These are phyloP conservation scores for Crithidia brevicula DNA, from an alignment of 208 protist species.

Conservation along the genomic window DNA sequence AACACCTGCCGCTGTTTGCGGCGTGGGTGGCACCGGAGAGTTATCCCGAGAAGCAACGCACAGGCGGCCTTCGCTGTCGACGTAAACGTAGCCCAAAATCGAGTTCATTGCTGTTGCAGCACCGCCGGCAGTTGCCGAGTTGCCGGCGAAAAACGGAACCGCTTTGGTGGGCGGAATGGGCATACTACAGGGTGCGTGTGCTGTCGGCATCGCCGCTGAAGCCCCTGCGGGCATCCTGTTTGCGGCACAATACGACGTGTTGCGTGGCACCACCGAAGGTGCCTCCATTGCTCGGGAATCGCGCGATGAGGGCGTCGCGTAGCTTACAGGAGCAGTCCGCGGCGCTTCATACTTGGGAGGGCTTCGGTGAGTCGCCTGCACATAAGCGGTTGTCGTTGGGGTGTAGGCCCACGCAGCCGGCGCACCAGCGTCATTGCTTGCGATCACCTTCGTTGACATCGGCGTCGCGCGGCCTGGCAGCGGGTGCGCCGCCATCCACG, in stretches of 20 bases:
- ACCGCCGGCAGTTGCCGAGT: not conserved
- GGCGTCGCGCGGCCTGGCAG: not conserved
- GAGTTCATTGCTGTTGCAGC: slow-evolving; percentile 8
- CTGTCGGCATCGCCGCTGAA: not conserved
- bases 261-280: not conserved
- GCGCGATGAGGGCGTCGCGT: not conserved
- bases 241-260: not conserved
- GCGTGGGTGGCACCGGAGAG: not conserved
- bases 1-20: not conserved
- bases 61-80: slow-evolving; percentile 19
- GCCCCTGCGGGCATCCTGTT: not conserved
- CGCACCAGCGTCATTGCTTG: slow-evolving; percentile 6
- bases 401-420: slow-evolving; percentile 12
- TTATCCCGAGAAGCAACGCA: not conserved
- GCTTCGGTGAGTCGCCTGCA: not conserved
- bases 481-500: not conserved
- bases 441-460: not conserved
- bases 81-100: slow-evolving; percentile 16
- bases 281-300: not conserved
- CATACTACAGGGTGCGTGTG: not conserved
- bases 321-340: not conserved
- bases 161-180: not conserved
- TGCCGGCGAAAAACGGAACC: not conserved
- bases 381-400: not conserved
- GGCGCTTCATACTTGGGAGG: slow-evolving; percentile 16